Percentiles rank a stretch among this genome's conserved stretches.
Evolutionary conservation across 768 basidiomycete genomes (phyloP).

Genomic region (Guyanaporus albipodus): DNA sequence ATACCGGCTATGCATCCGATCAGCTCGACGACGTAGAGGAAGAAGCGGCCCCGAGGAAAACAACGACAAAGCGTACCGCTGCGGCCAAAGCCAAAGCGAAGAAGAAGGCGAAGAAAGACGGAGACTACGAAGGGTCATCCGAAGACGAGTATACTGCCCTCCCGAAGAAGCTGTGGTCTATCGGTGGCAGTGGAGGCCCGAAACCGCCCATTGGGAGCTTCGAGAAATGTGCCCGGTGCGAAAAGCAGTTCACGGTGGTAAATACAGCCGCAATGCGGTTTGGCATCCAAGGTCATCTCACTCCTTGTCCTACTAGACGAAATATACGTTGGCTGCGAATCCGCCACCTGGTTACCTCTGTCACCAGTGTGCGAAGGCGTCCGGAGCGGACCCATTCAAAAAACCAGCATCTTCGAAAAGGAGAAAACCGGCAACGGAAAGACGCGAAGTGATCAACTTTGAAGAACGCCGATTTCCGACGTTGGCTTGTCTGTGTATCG

Average conservation of each 20-base stretch:
- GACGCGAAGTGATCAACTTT: slow-evolving; percentile 61
- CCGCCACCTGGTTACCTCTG: slow-evolving; percentile 79
- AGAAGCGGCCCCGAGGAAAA: slow-evolving; percentile 48
- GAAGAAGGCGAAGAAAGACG: slow-evolving; percentile 40
- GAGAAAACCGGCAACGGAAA: slow-evolving; percentile 61
- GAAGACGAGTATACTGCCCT: slow-evolving; percentile 67
- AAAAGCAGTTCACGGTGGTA: slow-evolving; percentile 86
- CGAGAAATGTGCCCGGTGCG: slow-evolving; percentile 76
- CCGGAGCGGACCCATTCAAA: slow-evolving; percentile 83
- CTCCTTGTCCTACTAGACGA: slow-evolving; percentile 49
- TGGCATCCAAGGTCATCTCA: not conserved
- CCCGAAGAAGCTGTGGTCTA: slow-evolving; percentile 45
- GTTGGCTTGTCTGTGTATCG: slow-evolving; percentile 77
- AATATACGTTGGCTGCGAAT: slow-evolving; percentile 76
- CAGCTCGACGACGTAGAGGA: slow-evolving; percentile 63
- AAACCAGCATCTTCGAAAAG: slow-evolving; percentile 60
- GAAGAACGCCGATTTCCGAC: slow-evolving; percentile 68
- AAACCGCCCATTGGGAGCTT: slow-evolving; percentile 78
- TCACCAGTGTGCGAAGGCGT: slow-evolving; percentile 73
- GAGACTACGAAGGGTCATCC: slow-evolving; percentile 49
- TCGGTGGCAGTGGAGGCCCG: slow-evolving; percentile 26
- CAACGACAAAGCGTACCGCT: slow-evolving; percentile 39
- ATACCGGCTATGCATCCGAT: slow-evolving; percentile 63
- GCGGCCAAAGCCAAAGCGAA: slow-evolving; percentile 40
- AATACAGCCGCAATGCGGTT: slow-evolving; percentile 26